These are phyloP conservation scores for Cryphonectria naterciae DNA, from an alignment of 2,329 filamentous ascomycete genomes.

Conservation along the genomic window DNA sequence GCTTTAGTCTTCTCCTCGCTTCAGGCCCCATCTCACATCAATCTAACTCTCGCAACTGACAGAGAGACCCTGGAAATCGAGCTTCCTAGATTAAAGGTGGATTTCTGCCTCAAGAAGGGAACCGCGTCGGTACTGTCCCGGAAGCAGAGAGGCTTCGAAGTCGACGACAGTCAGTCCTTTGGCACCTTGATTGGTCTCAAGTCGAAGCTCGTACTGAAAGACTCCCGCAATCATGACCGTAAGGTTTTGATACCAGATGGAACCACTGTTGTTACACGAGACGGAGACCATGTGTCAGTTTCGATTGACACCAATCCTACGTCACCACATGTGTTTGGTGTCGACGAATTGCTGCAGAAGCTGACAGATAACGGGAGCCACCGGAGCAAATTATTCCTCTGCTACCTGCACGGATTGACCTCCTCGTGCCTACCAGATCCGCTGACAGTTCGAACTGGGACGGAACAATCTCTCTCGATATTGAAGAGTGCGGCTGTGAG, in stretches of 20 bases:
- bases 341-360: conserved; percentile 55
- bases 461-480: conserved; percentile 56
- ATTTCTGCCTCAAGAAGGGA: conserved; percentile 45
- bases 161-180: conserved; percentile 52
- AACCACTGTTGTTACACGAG: conserved; percentile 27
- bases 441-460: conserved; percentile 54
- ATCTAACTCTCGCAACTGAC: conserved; percentile 37
- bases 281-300: conserved; percentile 41
- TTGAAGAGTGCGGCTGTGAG: conserved; percentile 51
- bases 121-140: conserved; percentile 44
- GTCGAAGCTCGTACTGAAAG: conserved; percentile 52
- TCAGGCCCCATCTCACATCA: conserved; percentile 41
- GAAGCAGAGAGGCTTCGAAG: conserved; percentile 53
- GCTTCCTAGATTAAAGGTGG: conserved; percentile 52
- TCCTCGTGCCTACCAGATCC: conserved; percentile 55
- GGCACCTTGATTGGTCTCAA: conserved; percentile 53
- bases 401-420: conserved; percentile 59
- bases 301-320: conserved; percentile 35
- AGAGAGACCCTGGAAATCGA: conserved; percentile 41
- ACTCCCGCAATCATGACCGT: conserved; percentile 34
- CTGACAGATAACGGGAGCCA: conserved; percentile 55
- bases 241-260: conserved; percentile 46
- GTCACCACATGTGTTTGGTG: conserved; percentile 46
- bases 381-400: conserved; percentile 55
- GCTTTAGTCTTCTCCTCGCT: conserved; percentile 41